Conservation (phyloP, 257 asterid genomes). For the Hygrophila difformis region DNA sequence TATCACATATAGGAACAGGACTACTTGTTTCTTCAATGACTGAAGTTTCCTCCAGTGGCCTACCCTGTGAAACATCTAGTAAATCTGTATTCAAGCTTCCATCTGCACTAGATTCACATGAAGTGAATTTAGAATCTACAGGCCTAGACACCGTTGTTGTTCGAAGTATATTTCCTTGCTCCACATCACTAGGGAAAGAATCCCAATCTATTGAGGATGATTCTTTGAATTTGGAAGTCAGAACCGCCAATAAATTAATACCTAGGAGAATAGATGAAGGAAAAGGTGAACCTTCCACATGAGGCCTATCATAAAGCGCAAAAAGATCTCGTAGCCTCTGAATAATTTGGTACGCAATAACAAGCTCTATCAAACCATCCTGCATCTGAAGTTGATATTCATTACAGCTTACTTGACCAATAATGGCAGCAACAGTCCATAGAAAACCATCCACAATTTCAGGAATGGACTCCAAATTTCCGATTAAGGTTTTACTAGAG, state of each 20-base stretch:
- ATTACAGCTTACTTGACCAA: conserved; percentile 58
- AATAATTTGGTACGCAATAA: conserved; percentile 81
- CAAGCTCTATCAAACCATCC: conserved; percentile 83
- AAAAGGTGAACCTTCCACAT: conserved; percentile 93
- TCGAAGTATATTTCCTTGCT: conserved; percentile 19
- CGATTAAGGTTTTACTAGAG: conserved; percentile 51
- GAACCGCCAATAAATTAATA: conserved; percentile 63
- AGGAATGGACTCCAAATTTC: conserved; percentile 54
- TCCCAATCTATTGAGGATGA: conserved; percentile 66
- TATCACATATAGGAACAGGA: conserved; percentile 14
- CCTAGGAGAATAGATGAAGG: conserved; percentile 87
- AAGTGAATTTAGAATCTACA: conserved; percentile 27
- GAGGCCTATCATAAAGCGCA: conserved; percentile 97
- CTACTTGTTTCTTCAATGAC: conserved; percentile 19
- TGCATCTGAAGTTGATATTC: conserved; percentile 74
- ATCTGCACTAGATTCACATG: conserved; percentile 21
- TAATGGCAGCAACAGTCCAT: conserved; percentile 65
- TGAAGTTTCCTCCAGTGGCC: conserved; percentile 31
- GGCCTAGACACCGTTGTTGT: conserved; percentile 19
- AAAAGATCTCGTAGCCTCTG: conserved; percentile 89
- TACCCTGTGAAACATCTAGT: conserved; percentile 43
- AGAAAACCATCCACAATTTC: conserved; percentile 82
- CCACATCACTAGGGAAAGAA: conserved; percentile 35
- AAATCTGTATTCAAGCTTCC: conserved; percentile 19
- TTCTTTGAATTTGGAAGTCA: conserved; percentile 76